These are phyloP conservation scores for Saccharomycopsis schoenii DNA, from an alignment of 805 yeast genomes.

Conservation along the genomic window DNA sequence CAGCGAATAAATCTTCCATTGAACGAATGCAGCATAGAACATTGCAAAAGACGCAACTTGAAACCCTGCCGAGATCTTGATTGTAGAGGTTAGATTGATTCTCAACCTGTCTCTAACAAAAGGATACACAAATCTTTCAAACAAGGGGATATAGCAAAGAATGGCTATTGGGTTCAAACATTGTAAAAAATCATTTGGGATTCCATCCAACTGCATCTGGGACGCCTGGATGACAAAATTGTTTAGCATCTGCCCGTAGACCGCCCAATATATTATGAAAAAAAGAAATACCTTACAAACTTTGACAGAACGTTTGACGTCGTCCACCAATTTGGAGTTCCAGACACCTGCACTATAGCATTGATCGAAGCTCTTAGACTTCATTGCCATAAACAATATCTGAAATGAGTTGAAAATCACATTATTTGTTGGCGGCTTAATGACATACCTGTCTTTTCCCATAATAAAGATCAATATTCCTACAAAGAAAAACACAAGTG, in stretches of 20 bases:
- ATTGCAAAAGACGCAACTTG: slow-evolving; percentile 37
- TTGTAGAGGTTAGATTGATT: slow-evolving; percentile 31
- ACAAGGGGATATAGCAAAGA: slow-evolving; percentile 40
- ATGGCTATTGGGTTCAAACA: slow-evolving; percentile 47
- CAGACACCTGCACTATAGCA: slow-evolving; percentile 20
- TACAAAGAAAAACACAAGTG: slow-evolving; percentile 40
- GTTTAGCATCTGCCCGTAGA: slow-evolving; percentile 24
- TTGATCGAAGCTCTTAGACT: slow-evolving; percentile 13
- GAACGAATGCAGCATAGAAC: slow-evolving; percentile 41
- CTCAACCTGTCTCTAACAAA: slow-evolving; percentile 28
- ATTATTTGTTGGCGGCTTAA: slow-evolving; percentile 32
- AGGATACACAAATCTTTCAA: slow-evolving; percentile 41
- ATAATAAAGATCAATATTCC: slow-evolving; percentile 39
- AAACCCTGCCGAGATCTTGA: slow-evolving; percentile 40
- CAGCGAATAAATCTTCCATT: slow-evolving; percentile 36
- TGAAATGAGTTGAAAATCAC: slow-evolving; percentile 35
- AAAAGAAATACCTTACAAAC: slow-evolving; percentile 33
- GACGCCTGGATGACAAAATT: slow-evolving; percentile 45
- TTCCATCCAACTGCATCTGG: slow-evolving; percentile 41
- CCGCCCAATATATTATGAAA: slow-evolving; percentile 11
- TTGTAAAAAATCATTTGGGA: slow-evolving; percentile 46
- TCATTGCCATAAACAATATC: slow-evolving; percentile 32
- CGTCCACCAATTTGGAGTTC: slow-evolving; percentile 51
- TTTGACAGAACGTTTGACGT: slow-evolving; percentile 51
- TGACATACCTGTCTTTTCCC: slow-evolving; percentile 23